Evolutionary conservation across 2,329 filamentous ascomycete species (phyloP).

Genomic region (Exutisphaerella laricina): DNA sequence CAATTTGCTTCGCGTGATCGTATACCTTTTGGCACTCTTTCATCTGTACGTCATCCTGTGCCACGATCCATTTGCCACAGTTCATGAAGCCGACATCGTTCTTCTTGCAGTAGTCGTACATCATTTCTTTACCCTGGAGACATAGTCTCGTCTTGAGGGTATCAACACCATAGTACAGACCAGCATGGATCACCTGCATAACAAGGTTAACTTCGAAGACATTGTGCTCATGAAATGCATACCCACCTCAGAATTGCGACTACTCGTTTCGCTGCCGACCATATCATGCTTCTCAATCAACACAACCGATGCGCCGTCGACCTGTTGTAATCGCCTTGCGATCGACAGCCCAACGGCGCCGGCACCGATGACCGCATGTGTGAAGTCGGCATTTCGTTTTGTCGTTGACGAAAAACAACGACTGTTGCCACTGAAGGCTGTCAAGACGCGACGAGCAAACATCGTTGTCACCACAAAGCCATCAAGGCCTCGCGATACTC

Average conservation of each 20-base stretch:
- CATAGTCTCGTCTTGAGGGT: constrained; percentile 82
- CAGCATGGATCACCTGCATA: constrained; percentile 80
- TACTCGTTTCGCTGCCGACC: constrained; percentile 79
- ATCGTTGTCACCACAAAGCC: constrained; percentile 2
- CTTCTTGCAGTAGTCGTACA: constrained; percentile 71
- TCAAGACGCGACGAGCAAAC: constrained; percentile 4
- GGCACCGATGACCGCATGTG: constrained; percentile 62
- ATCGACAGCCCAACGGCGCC: constrained; percentile 76
- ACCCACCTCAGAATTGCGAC: constrained; percentile 74
- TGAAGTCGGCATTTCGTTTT: constrained; percentile 51
- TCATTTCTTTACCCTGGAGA: constrained; percentile 64
- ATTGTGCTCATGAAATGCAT: background rate
- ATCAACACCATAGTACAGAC: constrained; percentile 75
- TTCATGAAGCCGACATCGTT: constrained; percentile 65
- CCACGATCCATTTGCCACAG: constrained; percentile 92
- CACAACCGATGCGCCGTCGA: constrained; percentile 59
- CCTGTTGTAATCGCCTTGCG: constrained; percentile 63
- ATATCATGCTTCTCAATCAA: constrained; percentile 73
- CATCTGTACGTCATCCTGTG: constrained; percentile 68
- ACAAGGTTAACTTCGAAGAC: constrained; percentile 5
- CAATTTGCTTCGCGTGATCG: constrained; percentile 48
- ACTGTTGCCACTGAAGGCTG: background rate
- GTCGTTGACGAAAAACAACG: constrained; percentile 41
- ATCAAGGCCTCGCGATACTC: background rate
- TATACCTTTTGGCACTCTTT: constrained; percentile 55